Percentiles rank a stretch among this genome's conserved stretches.
Conservation (phyloP, 345 rosid species). For the Dimocarpus longan region DNA sequence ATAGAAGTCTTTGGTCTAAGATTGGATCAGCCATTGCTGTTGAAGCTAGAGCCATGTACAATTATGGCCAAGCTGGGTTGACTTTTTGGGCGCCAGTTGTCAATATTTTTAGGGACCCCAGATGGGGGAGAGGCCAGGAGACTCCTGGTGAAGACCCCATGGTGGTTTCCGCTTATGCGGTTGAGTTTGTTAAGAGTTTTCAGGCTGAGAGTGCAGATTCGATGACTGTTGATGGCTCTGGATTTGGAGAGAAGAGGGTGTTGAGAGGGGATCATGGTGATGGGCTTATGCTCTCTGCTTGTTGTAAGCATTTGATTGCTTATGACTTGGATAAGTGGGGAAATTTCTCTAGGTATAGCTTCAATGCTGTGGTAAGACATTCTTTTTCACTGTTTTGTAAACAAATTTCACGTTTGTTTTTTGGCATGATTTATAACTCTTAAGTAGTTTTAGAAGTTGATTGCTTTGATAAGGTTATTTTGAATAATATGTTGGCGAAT, state of each 20-base stretch:
- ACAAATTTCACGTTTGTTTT: background rate
- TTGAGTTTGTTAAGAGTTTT: constrained; percentile 77
- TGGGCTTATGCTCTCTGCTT: constrained; percentile 82
- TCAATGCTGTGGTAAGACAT: constrained; percentile 77
- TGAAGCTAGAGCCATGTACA: constrained; percentile 89
- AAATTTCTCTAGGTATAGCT: constrained; percentile 71
- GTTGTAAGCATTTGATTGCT: constrained; percentile 92
- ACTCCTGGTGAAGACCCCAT: constrained; percentile 95
- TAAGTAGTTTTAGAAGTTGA: constrained; percentile 1
- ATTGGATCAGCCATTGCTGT: constrained; percentile 65
- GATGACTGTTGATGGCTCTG: constrained; percentile 26
- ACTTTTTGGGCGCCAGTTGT: constrained; percentile 94
- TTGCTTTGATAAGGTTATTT: background rate
- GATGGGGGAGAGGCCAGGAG: constrained; percentile 99
- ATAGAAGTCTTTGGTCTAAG: constrained; percentile 75
- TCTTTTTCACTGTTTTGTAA: background rate
- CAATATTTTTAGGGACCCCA: constrained; percentile 85
- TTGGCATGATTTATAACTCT: background rate
- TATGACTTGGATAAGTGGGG: constrained; percentile 92
- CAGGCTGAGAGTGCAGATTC: constrained; percentile 60
- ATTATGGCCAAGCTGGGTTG: constrained; percentile 84
- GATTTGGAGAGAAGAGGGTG: constrained; percentile 32
- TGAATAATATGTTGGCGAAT: background rate
- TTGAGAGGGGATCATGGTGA: constrained; percentile 40
- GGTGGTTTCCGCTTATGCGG: constrained; percentile 69